Percentiles rank a stretch among this genome's conserved stretches.
These are phyloP conservation scores for Lycium ferocissimum DNA, from an alignment of 257 asterid genomes.

Conservation along the genomic window DNA sequence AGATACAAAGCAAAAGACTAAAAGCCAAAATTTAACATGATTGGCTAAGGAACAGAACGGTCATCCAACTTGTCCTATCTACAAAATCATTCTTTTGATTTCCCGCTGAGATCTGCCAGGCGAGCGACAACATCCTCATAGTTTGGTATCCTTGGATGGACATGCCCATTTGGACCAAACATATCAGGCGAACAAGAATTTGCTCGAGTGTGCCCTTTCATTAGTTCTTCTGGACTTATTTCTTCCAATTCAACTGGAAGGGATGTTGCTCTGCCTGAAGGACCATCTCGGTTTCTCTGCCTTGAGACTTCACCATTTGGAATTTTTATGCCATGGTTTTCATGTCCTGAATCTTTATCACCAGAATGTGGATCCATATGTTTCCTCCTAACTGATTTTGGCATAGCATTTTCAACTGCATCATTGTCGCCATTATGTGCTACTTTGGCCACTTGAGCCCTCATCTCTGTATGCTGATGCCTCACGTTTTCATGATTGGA, in stretches of 20 bases:
- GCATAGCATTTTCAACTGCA: conserved; percentile 24
- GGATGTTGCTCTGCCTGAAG: conserved; percentile 49
- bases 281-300: conserved; percentile 38
- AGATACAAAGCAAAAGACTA: background rate
- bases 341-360: background rate
- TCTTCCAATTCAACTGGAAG: conserved; percentile 50
- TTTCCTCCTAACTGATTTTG: conserved; percentile 61
- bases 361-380: background rate
- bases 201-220: conserved; percentile 53
- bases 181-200: conserved; percentile 60
- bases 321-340: background rate
- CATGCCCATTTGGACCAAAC: conserved; percentile 45
- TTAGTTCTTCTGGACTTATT: conserved; percentile 36
- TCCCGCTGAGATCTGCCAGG: conserved; percentile 46
- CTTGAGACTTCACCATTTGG: conserved; percentile 30
- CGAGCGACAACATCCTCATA: conserved; percentile 83
- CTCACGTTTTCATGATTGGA: background rate
- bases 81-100: conserved; percentile 24
- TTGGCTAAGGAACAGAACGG: background rate
- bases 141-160: conserved; percentile 77
- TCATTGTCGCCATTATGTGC: background rate
- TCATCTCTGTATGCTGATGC: conserved; percentile 38
- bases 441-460: no score
- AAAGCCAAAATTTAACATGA: background rate
- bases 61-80: background rate